A percentile compares a stretch with the other conserved stretches of the same genome.
Evolutionary conservation across 306 rosid species (phyloP).

Genomic region (Cicer bijugum): DNA sequence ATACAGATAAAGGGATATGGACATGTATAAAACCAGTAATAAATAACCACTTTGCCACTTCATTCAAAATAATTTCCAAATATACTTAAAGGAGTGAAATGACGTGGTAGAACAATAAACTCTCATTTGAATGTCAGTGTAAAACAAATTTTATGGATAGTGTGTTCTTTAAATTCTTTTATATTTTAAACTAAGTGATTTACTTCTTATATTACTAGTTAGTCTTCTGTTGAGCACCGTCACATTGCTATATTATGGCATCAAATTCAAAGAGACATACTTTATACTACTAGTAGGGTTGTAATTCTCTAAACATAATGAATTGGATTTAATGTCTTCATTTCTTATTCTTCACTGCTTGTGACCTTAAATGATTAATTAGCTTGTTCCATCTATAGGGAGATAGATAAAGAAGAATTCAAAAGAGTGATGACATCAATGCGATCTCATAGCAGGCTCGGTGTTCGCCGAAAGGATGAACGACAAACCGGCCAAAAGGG

Average conservation of each 20-base stretch:
- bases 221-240: constrained; percentile 1
- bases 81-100: no score
- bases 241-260: neutral
- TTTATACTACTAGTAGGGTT: neutral
- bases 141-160: no score
- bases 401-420: constrained; percentile 84
- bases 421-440: constrained; percentile 88
- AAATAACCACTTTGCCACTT: no score
- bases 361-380: constrained; percentile 4
- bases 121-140: no score
- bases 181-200: constrained; percentile 5
- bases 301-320: constrained; percentile 25
- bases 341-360: neutral
- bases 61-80: no score
- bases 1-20: no score
- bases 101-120: no score
- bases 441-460: constrained; percentile 76
- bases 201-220: constrained; percentile 18
- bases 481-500: constrained; percentile 56
- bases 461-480: constrained; percentile 69
- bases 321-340: constrained; percentile 25
- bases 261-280: neutral
- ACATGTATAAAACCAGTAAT: no score
- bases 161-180: neutral
- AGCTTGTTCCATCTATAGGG: constrained; percentile 46